Conservation (phyloP, 2,329 filamentous ascomycete genomes). For the Pleomassaria siparia region DNA sequence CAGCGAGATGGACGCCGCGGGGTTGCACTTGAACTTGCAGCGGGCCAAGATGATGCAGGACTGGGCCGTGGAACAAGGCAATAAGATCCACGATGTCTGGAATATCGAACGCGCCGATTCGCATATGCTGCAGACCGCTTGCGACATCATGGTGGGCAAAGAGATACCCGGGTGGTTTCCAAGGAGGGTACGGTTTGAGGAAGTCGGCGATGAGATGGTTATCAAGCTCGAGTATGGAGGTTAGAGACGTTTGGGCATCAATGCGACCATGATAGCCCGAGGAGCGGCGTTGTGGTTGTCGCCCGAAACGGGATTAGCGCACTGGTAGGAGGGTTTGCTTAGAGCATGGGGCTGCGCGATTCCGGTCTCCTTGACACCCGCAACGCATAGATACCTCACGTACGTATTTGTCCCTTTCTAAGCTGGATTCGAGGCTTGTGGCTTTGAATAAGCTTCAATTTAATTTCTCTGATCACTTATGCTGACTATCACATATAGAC, state of each 20-base stretch:
- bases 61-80: neutral
- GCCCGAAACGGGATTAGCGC: neutral
- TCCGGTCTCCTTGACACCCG: too few species aligned
- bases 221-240: neutral
- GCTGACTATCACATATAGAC: too few species aligned
- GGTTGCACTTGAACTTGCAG: neutral
- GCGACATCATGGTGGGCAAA: neutral
- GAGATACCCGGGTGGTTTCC: neutral
- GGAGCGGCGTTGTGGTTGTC: neutral
- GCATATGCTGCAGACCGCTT: neutral
- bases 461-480: too few species aligned
- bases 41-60: neutral
- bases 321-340: neutral
- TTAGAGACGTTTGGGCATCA: neutral
- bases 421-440: too few species aligned
- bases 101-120: neutral
- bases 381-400: too few species aligned
- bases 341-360: too few species aligned
- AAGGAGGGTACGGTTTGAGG: neutral
- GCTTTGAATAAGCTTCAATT: too few species aligned
- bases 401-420: too few species aligned
- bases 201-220: conserved; percentile 1
- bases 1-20: neutral
- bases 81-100: neutral
- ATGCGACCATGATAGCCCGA: neutral